Base-by-base conservation (phyloP, 768 basidiomycete genomes). In the Termitomyces sp. region DNA sequence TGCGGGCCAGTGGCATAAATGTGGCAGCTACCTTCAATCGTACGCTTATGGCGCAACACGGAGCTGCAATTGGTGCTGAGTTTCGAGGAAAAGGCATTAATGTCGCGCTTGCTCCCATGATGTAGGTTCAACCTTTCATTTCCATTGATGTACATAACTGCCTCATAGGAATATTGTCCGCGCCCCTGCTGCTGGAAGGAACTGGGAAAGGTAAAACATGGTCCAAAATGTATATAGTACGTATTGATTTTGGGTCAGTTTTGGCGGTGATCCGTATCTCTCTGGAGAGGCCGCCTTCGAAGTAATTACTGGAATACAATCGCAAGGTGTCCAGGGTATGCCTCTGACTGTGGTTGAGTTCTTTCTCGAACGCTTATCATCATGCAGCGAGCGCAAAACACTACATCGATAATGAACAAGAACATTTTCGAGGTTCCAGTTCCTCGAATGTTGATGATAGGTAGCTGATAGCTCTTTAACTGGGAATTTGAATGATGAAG, bases 61-160 rank as follows among this genome's bases (percentile, higher is more conserved):
- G 82, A 12, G 68, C 66, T 18, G 81, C 82, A 0, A 77, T 88
- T 66, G 86, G 85, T 2, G 66, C 73, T 24, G 87, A 88, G 65
- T 82, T 82, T 70, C 74, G 73, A 46, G 82, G 78, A 42, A 84
- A 85, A 68, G 87, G 87, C 26, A 77, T 83, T 9, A 66, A 87
- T 67, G 77, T 82, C 52, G 77, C 72, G 9, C 70, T 83, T 18
- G 80, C 78, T 1, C 81, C 81, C 1, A 76, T 76, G 70, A 81
- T 81, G 78, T 77, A 57, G 8, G 73, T 67, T 9, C 9, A 28
- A 18, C 20, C 8, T 54, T 38, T 13, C 22, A n/a, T 36, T 54
- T 13, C 9, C 16, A 22, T 30, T 28, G 6, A 40, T 12, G 47
- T 32, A 44, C 47, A 40, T 20, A 53, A 57, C 18, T 26, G 33